Base-by-base conservation (phyloP, 2,329 filamentous ascomycete species). In the Fusarium foetens region DNA sequence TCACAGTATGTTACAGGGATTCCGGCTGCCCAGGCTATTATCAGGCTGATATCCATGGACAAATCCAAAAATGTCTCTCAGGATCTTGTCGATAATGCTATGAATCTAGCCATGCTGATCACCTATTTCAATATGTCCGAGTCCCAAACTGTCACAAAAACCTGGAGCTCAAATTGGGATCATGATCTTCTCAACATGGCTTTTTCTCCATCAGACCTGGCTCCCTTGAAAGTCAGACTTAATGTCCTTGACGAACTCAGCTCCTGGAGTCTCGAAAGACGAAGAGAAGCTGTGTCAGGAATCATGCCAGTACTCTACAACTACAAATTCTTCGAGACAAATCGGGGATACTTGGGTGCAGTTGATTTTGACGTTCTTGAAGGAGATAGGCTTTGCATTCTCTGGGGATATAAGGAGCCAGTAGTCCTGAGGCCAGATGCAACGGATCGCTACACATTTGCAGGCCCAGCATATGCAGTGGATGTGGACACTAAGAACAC, bases 101-200 rank as follows among this genome's bases (percentile, higher is more conserved):
- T 66, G 45, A 53, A 66, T 36, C 25, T 66, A 19, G 35, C 62
- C 6, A 23, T 67, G 62, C 21, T 66, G 29, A 60, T 53, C 17
- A 39, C 29, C 12, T 60, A 45, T 59, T 48, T 60, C 35, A 60
- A 66, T 41, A 58, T 46, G 36, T 7, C 35, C 13, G n/a, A 35
- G 33, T 27, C 29, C 8, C 25, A 33, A 13, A 33, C 46, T n/a
- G 39, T 53, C 13, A 8, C 17, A 36, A 66, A 66, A 45, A 66
- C 52, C 19, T 52, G 45, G 52, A n/a, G 29, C 14, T 31, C 17
- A 41, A 31, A 60, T 25, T 52, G 45, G 45, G 52, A 53, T 19
- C 7, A 43, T 11, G 14, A 42, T 13, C 38, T 66, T 21, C 46
- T 67, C n/a, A 45, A 38, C n/a, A 42, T 67, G 46, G 41, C 39